Base-by-base conservation (phyloP, 1,284 basidiomycete genomes). In the Ustilago sp. region DNA sequence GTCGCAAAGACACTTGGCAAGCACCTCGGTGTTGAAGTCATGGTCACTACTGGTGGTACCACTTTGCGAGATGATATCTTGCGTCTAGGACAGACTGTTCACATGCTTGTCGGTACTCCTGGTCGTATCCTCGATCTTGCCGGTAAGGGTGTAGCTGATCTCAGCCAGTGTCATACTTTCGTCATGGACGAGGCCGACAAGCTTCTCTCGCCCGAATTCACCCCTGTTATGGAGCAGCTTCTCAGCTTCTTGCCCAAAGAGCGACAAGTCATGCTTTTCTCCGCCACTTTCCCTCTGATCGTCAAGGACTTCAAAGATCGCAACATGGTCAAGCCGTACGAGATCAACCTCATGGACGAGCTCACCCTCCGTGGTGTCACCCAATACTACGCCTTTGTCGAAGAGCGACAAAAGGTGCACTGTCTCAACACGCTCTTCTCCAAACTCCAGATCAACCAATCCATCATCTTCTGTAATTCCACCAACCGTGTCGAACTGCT, bases 291-390 rank as follows among this genome's bases (percentile, higher is more conserved):
- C 91, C 96, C 97, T 4, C 91, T 98, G 89, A 96, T 97, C 85
- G 97, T 99, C 85, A 98, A 99, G 88, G 94, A 98, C 87, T 99
- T 99, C 89, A 97, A 97, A 94, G 95, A 98, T 86, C 96, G 97
- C 87, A 93, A 98, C 89, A 98, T 99, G 96, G 91, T 91, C 75
- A 91, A 92, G 77, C 95, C 96, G 8, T 93, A 97, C 88, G 95
- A 98, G 88, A 97, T 98, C 88, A 99, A 99, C 88, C 92, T 99
- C 86, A 99, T 99, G 97, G 97, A 99, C 85, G 96, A 99, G 89
- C 92, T 99, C 77, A 99, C 96, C 41, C 89, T 99, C 63, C 94
- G 94, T 82, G 96, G 96, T 90, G 97, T 99, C 62, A 98, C 96
- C 35, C 96, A 99, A 89, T 99, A 97, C 88, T 99, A 99, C 86